Percentiles rank a stretch among this genome's conserved stretches.
Conservation (phyloP, 768 basidiomycete species). For the Cantharellus cinnabarinus region DNA sequence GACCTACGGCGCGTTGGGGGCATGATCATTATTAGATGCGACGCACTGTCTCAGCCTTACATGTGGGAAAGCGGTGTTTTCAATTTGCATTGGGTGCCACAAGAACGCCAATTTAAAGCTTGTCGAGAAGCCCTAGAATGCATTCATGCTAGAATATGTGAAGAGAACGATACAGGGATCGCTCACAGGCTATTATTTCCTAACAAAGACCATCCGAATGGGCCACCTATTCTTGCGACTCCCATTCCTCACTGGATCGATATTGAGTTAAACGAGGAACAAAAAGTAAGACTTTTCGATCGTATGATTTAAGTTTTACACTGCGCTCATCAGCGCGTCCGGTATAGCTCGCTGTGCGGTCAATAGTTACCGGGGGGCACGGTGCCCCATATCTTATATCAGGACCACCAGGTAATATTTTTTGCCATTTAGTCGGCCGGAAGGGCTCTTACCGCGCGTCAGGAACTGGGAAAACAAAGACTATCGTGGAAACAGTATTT, state of each 20-base stretch:
- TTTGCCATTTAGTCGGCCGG: too few species aligned
- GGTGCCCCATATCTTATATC: not conserved
- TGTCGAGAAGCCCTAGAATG: not conserved
- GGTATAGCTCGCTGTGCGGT: not conserved
- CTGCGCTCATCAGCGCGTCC: not conserved
- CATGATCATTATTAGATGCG: not conserved
- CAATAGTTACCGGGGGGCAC: not conserved
- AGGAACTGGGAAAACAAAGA: slow-evolving; percentile 1
- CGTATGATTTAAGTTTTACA: not conserved
- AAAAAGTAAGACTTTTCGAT: not conserved
- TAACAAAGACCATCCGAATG: not conserved
- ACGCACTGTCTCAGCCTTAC: not conserved
- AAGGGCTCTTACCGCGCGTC: too few species aligned
- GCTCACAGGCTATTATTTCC: not conserved
- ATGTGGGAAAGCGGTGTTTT: not conserved
- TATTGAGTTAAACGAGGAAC: not conserved
- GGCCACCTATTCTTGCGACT: not conserved
- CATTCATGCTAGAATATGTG: not conserved
- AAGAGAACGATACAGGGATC: not conserved
- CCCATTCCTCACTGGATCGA: not conserved
- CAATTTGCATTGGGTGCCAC: not conserved
- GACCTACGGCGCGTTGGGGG: not conserved
- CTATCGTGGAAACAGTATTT: not conserved
- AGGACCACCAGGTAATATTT: not conserved
- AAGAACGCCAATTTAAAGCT: not conserved